Percentiles rank a stretch among this genome's conserved stretches.
Evolutionary conservation across 192 early-diverging fungal species (phyloP).

Genomic region (Allomyces macrogynus): DNA sequence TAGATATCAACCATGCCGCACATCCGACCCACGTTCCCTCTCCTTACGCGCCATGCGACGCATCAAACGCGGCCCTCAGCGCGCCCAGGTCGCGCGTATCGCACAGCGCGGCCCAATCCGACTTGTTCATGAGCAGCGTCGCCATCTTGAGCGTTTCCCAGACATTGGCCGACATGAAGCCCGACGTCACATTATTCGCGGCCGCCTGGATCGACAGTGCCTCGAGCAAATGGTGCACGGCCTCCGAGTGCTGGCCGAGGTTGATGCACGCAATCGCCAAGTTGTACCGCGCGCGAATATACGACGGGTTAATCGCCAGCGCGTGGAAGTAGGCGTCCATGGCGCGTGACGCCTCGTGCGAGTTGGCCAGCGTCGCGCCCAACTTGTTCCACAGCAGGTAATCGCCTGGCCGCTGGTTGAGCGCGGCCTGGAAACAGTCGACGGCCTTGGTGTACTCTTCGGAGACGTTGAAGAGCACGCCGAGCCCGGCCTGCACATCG

Average conservation of each 20-base stretch:
- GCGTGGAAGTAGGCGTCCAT: constrained; percentile 89
- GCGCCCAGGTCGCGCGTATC: neutral
- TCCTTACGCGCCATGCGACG: neutral
- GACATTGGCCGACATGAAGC: constrained; percentile 48
- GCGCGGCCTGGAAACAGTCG: constrained; percentile 87
- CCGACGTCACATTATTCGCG: constrained; percentile 14
- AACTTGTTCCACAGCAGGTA: constrained; percentile 94
- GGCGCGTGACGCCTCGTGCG: constrained; percentile 46
- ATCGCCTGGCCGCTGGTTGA: constrained; percentile 66
- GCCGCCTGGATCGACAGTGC: constrained; percentile 60
- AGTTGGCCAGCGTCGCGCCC: constrained; percentile 89
- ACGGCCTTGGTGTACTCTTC: constrained; percentile 87
- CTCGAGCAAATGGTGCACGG: constrained; percentile 78
- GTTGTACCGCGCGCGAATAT: constrained; percentile 91
- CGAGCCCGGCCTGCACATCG: constrained; percentile 82
- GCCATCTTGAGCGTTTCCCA: constrained; percentile 71
- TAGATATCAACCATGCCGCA: too few relatives aligned
- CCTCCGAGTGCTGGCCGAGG: constrained; percentile 66
- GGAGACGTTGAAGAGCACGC: constrained; percentile 83
- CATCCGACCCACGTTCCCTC: too few relatives aligned
- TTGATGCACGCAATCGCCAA: constrained; percentile 81
- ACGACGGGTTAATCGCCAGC: constrained; percentile 82
- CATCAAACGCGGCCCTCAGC: neutral
- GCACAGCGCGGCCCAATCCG: neutral
- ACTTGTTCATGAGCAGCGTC: constrained; percentile 10